These are phyloP conservation scores for Russula sp. DNA, from an alignment of 768 basidiomycete species.

Conservation along the genomic window DNA sequence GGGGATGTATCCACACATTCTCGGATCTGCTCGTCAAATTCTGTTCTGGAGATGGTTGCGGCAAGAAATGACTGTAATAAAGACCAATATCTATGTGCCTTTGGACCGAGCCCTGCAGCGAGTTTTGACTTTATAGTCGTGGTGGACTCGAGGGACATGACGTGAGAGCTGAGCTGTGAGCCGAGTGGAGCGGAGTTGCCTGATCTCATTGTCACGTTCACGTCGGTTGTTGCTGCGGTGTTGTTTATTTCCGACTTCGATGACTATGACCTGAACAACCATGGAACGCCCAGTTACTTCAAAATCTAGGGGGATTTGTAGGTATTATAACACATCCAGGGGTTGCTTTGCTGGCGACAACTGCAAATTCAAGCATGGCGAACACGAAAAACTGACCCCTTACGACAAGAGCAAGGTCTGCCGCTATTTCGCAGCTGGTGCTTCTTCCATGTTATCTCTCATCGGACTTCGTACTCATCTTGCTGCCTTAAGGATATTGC, in stretches of 20 bases:
- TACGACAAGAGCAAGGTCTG: constrained; percentile 69
- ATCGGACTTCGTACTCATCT: not conserved
- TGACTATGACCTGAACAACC: constrained; percentile 17
- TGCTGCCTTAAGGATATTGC: constrained; percentile 50
- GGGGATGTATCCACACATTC: constrained; percentile 52
- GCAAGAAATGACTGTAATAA: constrained; percentile 60
- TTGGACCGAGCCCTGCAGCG: constrained; percentile 50
- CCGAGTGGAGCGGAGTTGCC: not conserved
- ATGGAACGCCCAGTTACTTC: constrained; percentile 52
- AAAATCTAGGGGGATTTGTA: constrained; percentile 64
- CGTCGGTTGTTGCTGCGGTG: not conserved
- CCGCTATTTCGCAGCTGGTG: constrained; percentile 54
- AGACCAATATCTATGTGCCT: constrained; percentile 53
- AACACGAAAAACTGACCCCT: constrained; percentile 46
- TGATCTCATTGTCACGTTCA: not conserved
- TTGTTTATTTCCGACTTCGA: constrained; percentile 1
- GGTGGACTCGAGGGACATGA: constrained; percentile 72
- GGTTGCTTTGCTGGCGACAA: constrained; percentile 62
- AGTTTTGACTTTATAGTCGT: constrained; percentile 66
- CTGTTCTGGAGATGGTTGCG: constrained; percentile 59
- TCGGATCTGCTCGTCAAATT: constrained; percentile 68
- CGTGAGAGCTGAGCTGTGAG: not conserved
- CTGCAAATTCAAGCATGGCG: constrained; percentile 75
- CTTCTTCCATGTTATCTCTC: constrained; percentile 7
- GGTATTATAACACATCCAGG: constrained; percentile 51